Evolutionary conservation across 805 yeast species (phyloP).

Genomic region (Candida wancherniae): DNA sequence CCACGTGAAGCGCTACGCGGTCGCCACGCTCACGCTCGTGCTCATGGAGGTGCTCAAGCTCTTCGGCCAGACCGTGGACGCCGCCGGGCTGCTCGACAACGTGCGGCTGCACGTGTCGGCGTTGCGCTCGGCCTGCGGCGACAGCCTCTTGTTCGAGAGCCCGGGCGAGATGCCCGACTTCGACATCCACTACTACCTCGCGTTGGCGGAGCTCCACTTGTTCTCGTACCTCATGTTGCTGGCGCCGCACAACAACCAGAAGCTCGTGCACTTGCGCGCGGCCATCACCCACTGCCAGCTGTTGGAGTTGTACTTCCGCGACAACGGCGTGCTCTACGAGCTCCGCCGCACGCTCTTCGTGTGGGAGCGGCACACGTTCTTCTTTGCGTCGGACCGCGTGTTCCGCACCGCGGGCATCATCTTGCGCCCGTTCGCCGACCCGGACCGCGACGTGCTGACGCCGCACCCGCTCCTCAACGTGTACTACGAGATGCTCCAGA

Average conservation of each 20-base stretch:
- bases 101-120: constrained; percentile 7
- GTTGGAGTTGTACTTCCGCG: constrained; percentile 1
- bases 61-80: constrained; percentile 1
- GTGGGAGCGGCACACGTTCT: constrained; percentile 8
- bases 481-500: constrained; percentile 7
- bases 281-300: constrained; percentile 9
- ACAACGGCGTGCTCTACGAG: constrained; percentile 2
- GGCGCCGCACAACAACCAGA: constrained; percentile 2
- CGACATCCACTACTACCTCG: constrained; percentile 9
- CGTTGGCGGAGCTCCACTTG: constrained; percentile 13
- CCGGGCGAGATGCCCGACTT: background rate
- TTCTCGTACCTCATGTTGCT: constrained; percentile 7
- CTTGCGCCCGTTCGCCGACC: background rate
- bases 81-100: constrained; percentile 2
- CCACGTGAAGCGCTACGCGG: constrained; percentile 6
- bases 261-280: constrained; percentile 8
- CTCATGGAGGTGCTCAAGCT: constrained; percentile 4
- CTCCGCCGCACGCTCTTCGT: constrained; percentile 5
- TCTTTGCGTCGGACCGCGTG: constrained; percentile 4
- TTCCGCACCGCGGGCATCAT: background rate
- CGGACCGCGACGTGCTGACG: background rate
- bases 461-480: constrained; percentile 1
- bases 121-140: constrained; percentile 6
- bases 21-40: constrained; percentile 7
- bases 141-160: constrained; percentile 2